These are phyloP conservation scores for Serpula lacrymans DNA, from an alignment of 768 basidiomycete genomes.

Conservation along the genomic window DNA sequence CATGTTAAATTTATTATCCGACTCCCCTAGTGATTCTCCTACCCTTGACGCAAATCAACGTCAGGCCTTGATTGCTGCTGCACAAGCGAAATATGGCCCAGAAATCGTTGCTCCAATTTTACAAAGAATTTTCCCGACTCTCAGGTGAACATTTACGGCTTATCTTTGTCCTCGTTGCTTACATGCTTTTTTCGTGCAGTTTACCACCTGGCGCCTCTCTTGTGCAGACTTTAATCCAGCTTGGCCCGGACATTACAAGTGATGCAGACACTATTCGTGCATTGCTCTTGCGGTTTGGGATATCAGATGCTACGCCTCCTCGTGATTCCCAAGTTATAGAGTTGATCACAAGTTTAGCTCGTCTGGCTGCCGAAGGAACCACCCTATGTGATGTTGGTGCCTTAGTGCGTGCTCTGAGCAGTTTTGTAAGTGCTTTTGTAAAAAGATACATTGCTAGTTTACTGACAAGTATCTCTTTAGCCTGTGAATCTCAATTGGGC, in stretches of 20 bases:
- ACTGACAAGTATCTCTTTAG: constrained; percentile 29
- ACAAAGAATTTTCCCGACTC: constrained; percentile 66
- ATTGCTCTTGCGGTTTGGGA: constrained; percentile 69
- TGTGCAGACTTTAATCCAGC: constrained; percentile 70
- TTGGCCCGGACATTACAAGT: constrained; percentile 76
- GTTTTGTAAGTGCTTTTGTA: constrained; percentile 56
- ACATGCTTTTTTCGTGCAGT: constrained; percentile 35
- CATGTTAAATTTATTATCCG: constrained; percentile 75
- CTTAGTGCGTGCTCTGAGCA: constrained; percentile 67
- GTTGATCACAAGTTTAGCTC: constrained; percentile 62
- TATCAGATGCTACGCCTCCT: constrained; percentile 69
- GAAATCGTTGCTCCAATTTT: constrained; percentile 74
- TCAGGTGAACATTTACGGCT: constrained; percentile 51
- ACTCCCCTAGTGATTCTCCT: constrained; percentile 65
- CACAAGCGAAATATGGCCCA: constrained; percentile 76
- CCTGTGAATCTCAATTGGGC: constrained; percentile 74
- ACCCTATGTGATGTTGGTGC: constrained; percentile 71
- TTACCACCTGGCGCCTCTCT: constrained; percentile 64
- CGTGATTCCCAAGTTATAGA: constrained; percentile 70
- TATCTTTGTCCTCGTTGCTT: constrained; percentile 12
- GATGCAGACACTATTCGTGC: constrained; percentile 70
- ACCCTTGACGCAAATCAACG: constrained; percentile 70
- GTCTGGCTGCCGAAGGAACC: constrained; percentile 70
- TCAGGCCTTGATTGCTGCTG: constrained; percentile 69
- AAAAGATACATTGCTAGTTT: background rate